A percentile compares a stretch with the other conserved stretches of the same genome.
Conservation (phyloP, 768 basidiomycete genomes). For the Amylocystis lapponica region DNA sequence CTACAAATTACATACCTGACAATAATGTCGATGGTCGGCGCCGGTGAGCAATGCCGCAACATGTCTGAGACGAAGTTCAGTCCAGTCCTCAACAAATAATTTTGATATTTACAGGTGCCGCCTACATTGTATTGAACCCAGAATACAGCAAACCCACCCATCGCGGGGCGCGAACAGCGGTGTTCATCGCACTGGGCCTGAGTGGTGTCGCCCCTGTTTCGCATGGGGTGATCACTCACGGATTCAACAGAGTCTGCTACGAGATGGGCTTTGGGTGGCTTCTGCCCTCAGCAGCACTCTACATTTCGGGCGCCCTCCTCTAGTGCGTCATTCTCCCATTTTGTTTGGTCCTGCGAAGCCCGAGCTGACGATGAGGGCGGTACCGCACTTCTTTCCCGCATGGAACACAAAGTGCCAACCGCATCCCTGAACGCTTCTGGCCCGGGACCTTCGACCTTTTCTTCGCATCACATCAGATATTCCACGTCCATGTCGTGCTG, state of each 20-base stretch:
- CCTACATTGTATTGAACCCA: conserved; percentile 74
- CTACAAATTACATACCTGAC: conserved; percentile 51
- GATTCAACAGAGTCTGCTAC: conserved; percentile 43
- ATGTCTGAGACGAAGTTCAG: not conserved
- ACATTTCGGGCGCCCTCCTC: conserved; percentile 73
- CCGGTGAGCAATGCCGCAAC: conserved; percentile 40
- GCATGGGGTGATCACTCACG: conserved; percentile 59
- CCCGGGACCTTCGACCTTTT: conserved; percentile 80
- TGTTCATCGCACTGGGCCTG: conserved; percentile 77
- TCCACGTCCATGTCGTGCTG: conserved; percentile 74
- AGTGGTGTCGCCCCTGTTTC: conserved; percentile 62
- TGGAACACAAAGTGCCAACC: conserved; percentile 60
- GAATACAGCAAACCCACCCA: conserved; percentile 72
- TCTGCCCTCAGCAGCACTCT: conserved; percentile 61
- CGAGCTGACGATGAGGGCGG: too few species aligned
- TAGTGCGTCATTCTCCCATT: conserved; percentile 50
- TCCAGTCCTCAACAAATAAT: too few species aligned
- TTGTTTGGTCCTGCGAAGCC: not conserved
- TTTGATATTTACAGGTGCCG: conserved; percentile 41
- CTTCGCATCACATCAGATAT: conserved; percentile 84
- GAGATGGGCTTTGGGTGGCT: conserved; percentile 74
- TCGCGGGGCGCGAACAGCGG: conserved; percentile 66
- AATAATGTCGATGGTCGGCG: conserved; percentile 45
- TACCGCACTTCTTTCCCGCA: not conserved
- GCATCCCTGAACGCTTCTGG: conserved; percentile 69